A percentile compares a stretch with the other conserved stretches of the same genome.
phyloP scores from a whole-genome alignment of 352 stramenopile genomes.

The Phytophthora citricola region DNA sequence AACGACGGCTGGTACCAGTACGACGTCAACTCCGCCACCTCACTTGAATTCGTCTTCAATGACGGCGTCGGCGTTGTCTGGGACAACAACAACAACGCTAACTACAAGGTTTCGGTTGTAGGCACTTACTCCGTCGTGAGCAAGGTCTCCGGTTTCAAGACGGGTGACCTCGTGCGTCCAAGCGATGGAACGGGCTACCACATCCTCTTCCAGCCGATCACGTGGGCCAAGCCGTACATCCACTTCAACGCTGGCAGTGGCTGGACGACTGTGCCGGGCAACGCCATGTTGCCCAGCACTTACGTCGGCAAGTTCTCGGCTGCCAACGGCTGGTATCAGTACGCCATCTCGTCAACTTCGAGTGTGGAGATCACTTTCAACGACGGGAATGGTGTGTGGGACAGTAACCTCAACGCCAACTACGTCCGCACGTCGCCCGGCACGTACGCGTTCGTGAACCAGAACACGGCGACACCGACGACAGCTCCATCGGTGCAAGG shows the following conservation, averaged over 20 bases:
- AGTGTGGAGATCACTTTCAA: slow-evolving; percentile 53
- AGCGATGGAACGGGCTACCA: slow-evolving; percentile 36
- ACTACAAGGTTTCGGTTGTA: slow-evolving; percentile 31
- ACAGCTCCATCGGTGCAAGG: slow-evolving; percentile 18
- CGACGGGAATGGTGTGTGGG: slow-evolving; percentile 48
- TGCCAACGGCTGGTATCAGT: slow-evolving; percentile 52
- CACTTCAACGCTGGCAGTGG: slow-evolving; percentile 44
- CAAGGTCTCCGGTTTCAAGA: slow-evolving; percentile 32
- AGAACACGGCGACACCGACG: slow-evolving; percentile 24
- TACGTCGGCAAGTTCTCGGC: slow-evolving; percentile 44
- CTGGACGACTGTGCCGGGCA: slow-evolving; percentile 44
- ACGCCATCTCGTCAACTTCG: slow-evolving; percentile 29
- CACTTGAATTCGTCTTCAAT: slow-evolving; percentile 43
- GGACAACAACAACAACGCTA: slow-evolving; percentile 46
- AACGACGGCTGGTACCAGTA: slow-evolving; percentile 41
- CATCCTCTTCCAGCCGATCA: slow-evolving; percentile 36
- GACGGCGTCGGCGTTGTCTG: slow-evolving; percentile 35
- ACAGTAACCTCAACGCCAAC: slow-evolving; percentile 52
- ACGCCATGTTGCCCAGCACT: slow-evolving; percentile 44
- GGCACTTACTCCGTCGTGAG: slow-evolving; percentile 36
- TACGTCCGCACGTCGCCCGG: slow-evolving; percentile 42
- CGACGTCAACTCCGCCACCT: slow-evolving; percentile 16
- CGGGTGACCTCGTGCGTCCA: slow-evolving; percentile 34
- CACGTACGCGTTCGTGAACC: slow-evolving; percentile 44
- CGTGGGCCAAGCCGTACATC: slow-evolving; percentile 45